A percentile compares a stretch with the other conserved stretches of the same genome.
Evolutionary conservation across 1,284 basidiomycete species (phyloP).

Genomic region (Fomes fomentarius): DNA sequence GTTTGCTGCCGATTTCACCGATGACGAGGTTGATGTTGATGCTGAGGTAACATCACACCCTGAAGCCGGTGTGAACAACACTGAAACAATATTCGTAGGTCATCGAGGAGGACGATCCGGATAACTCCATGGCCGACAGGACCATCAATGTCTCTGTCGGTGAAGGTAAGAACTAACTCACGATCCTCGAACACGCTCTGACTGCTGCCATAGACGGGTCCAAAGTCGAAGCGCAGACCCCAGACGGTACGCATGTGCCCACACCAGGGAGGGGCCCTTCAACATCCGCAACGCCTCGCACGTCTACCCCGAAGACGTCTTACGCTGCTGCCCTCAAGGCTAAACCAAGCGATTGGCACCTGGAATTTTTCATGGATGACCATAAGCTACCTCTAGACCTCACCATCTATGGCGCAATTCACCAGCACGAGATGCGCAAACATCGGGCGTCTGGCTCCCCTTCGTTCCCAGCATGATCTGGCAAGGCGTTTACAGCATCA

Average conservation of each 20-base stretch:
- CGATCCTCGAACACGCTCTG: background rate
- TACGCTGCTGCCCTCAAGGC: conserved; percentile 95
- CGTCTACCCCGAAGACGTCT: conserved; percentile 62
- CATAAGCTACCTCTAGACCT: conserved; percentile 82
- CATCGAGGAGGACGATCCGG: conserved; percentile 76
- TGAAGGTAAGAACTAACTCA: conserved; percentile 57
- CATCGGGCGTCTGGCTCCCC: conserved; percentile 58
- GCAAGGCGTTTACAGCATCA: conserved; percentile 89
- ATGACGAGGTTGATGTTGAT: conserved; percentile 75
- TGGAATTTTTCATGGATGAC: conserved; percentile 93
- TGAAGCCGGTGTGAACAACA: background rate
- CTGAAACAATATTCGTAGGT: conserved; percentile 41
- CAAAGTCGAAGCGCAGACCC: conserved; percentile 93
- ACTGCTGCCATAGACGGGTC: conserved; percentile 66
- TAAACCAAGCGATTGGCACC: conserved; percentile 93
- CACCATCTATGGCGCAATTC: conserved; percentile 95
- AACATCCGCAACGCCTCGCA: conserved; percentile 39
- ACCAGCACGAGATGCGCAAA: conserved; percentile 77
- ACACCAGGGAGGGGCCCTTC: conserved; percentile 67
- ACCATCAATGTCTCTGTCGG: conserved; percentile 85
- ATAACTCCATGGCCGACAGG: conserved; percentile 71
- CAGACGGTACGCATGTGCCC: conserved; percentile 91
- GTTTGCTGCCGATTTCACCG: conserved; percentile 70
- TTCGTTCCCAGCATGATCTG: conserved; percentile 77
- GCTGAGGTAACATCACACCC: conserved; percentile 61